Conservation (phyloP, 106 monocot genomes). For the Allium fistulosum region DNA sequence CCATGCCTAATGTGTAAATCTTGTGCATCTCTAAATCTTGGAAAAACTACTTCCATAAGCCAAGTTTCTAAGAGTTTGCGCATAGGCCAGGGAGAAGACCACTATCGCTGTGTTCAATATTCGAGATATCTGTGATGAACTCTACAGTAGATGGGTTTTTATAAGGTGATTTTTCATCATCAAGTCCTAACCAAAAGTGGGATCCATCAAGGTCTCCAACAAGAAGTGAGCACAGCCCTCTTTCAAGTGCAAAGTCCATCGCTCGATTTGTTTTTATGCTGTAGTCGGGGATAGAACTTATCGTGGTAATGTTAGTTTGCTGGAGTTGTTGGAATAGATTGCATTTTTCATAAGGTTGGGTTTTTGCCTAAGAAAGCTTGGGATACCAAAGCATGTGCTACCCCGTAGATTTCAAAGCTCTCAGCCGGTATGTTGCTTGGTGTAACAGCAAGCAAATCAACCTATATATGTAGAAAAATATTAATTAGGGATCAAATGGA, state of each 20-base stretch:
- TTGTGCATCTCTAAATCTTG: slow-evolving; percentile 82
- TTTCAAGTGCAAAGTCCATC: slow-evolving; percentile 66
- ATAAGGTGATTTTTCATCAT: slow-evolving; percentile 51
- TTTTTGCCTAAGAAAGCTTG: slow-evolving; percentile 60
- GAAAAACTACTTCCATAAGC: slow-evolving; percentile 68
- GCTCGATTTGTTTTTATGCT: slow-evolving; percentile 16
- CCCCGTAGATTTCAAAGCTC: slow-evolving; percentile 76
- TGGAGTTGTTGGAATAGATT: slow-evolving; percentile 76
- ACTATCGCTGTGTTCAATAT: slow-evolving; percentile 21
- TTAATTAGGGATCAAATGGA: too few species aligned
- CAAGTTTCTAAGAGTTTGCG: slow-evolving; percentile 86
- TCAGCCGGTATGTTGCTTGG: slow-evolving; percentile 86
- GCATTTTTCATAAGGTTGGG: slow-evolving; percentile 66
- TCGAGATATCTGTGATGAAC: slow-evolving; percentile 61
- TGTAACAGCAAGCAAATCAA: slow-evolving; percentile 68
- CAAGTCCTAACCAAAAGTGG: slow-evolving; percentile 67
- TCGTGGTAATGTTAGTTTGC: slow-evolving; percentile 30
- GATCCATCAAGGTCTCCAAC: slow-evolving; percentile 75
- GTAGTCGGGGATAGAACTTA: slow-evolving; percentile 35
- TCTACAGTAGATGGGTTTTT: slow-evolving; percentile 64
- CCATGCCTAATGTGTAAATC: slow-evolving; percentile 56
- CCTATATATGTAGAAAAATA: slow-evolving; percentile 34
- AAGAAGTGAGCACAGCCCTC: slow-evolving; percentile 79
- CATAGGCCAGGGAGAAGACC: slow-evolving; percentile 84
- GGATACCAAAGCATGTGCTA: slow-evolving; percentile 77